Percentiles rank a stretch among this genome's conserved stretches.
Conservation (phyloP, 768 basidiomycete genomes). For the Kwoniella pini region DNA sequence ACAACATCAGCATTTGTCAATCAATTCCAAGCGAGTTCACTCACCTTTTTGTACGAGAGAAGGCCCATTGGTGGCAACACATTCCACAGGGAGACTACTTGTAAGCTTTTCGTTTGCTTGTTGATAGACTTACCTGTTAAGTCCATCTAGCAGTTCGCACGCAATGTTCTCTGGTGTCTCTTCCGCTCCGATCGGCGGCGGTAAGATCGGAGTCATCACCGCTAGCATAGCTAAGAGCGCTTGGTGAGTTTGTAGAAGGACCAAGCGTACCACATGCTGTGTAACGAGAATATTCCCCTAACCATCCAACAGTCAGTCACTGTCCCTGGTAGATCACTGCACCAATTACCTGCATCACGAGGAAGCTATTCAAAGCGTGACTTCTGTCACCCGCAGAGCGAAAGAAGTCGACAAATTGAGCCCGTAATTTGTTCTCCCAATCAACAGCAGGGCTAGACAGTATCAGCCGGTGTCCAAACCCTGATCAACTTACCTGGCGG, state of each 20-base stretch:
- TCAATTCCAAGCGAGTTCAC: background rate
- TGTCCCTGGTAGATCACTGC: background rate
- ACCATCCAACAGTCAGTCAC: background rate
- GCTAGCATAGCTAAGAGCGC: conserved; percentile 39
- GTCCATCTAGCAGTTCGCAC: conserved; percentile 45
- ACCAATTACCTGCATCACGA: conserved; percentile 37
- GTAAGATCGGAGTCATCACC: conserved; percentile 37
- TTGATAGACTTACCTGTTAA: conserved; percentile 42
- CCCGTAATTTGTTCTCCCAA: conserved; percentile 38
- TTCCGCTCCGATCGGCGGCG: conserved; percentile 24
- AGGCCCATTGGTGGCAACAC: conserved; percentile 50
- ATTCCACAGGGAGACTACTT: conserved; percentile 46
- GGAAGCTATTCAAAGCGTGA: conserved; percentile 41
- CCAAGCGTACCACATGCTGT: conserved; percentile 47
- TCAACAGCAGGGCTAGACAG: conserved; percentile 29
- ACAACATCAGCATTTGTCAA: too few relatives aligned
- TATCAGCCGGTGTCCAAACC: background rate
- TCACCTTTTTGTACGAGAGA: conserved; percentile 49
- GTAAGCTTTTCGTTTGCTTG: background rate
- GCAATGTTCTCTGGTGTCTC: conserved; percentile 44
- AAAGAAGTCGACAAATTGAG: conserved; percentile 40
- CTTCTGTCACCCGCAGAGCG: conserved; percentile 25
- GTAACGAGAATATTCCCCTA: conserved; percentile 51
- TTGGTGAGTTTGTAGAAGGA: conserved; percentile 46
- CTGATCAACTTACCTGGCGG: conserved; percentile 25